Evolutionary conservation across 306 rosid genomes (phyloP).

Genomic region (Cicer bijugum): DNA sequence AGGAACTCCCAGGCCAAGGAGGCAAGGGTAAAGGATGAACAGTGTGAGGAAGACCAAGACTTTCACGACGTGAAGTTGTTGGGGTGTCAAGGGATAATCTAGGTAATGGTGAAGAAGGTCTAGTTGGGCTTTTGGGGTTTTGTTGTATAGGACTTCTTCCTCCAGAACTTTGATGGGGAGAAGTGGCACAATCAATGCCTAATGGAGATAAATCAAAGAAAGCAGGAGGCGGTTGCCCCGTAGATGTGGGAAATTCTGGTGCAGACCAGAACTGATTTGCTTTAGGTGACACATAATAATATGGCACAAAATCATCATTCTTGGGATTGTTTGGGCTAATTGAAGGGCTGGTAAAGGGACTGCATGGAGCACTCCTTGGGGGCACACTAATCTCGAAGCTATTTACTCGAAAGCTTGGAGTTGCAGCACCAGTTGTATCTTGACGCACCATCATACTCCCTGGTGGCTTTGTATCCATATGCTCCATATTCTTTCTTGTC

Average conservation of each 20-base stretch:
- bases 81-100: constrained; percentile 52
- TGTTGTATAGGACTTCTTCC: constrained; percentile 56
- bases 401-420: constrained; percentile 23
- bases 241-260: constrained; percentile 62
- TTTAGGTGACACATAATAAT: constrained; percentile 50
- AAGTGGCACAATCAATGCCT: constrained; percentile 51
- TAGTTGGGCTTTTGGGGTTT: constrained; percentile 55
- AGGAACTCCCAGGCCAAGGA: constrained; percentile 71
- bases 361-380: constrained; percentile 67
- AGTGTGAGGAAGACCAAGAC: constrained; percentile 46
- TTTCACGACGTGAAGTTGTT: constrained; percentile 55
- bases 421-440: constrained; percentile 32
- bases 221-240: constrained; percentile 54
- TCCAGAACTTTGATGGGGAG: constrained; percentile 50
- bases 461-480: constrained; percentile 48
- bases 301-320: constrained; percentile 55
- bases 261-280: constrained; percentile 80
- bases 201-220: constrained; percentile 53
- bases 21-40: constrained; percentile 96
- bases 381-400: constrained; percentile 53
- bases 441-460: constrained; percentile 38
- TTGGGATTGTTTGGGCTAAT: constrained; percentile 56
- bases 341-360: constrained; percentile 71
- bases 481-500: constrained; percentile 46
- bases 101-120: constrained; percentile 59